Conservation (phyloP, 768 basidiomycete species). For the Holtermannia corniformis region DNA sequence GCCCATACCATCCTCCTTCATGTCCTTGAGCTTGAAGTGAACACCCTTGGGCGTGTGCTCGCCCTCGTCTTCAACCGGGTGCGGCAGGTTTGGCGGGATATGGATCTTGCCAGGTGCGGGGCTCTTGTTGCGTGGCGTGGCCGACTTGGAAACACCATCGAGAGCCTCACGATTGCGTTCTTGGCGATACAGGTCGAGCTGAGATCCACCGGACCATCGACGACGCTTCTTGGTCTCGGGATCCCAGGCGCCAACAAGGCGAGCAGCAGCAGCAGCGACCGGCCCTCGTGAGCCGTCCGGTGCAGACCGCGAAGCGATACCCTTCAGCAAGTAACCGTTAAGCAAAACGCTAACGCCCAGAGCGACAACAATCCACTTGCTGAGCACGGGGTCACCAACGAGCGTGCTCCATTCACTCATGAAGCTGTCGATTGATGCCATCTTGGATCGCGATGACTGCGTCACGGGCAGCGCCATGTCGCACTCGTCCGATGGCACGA, state of each 20-base stretch:
- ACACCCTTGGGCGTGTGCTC: constrained; percentile 32
- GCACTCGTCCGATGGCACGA: constrained; percentile 30
- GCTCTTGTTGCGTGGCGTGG: constrained; percentile 9
- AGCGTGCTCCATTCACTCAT: constrained; percentile 83
- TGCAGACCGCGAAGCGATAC: constrained; percentile 43
- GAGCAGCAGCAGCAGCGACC: constrained; percentile 43
- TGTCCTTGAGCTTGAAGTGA: not conserved
- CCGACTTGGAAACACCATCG: constrained; percentile 4
- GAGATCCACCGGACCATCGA: constrained; percentile 19
- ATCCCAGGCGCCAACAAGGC: constrained; percentile 39
- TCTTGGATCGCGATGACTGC: constrained; percentile 8
- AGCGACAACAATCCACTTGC: constrained; percentile 87
- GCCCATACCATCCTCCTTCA: constrained; percentile 10
- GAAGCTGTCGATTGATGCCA: constrained; percentile 66
- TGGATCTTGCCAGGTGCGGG: constrained; percentile 1
- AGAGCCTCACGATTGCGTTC: constrained; percentile 9
- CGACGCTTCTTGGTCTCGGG: constrained; percentile 16
- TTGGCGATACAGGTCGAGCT: constrained; percentile 11
- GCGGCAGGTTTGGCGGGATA: constrained; percentile 12
- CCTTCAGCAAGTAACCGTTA: constrained; percentile 85
- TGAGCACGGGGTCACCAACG: constrained; percentile 86
- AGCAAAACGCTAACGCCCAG: constrained; percentile 76
- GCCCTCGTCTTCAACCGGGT: constrained; percentile 19
- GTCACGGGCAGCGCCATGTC: constrained; percentile 16
- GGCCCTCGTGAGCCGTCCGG: constrained; percentile 41